Conservation (phyloP, 495 filamentous ascomycete species). For the Aspergillus ostianus region DNA sequence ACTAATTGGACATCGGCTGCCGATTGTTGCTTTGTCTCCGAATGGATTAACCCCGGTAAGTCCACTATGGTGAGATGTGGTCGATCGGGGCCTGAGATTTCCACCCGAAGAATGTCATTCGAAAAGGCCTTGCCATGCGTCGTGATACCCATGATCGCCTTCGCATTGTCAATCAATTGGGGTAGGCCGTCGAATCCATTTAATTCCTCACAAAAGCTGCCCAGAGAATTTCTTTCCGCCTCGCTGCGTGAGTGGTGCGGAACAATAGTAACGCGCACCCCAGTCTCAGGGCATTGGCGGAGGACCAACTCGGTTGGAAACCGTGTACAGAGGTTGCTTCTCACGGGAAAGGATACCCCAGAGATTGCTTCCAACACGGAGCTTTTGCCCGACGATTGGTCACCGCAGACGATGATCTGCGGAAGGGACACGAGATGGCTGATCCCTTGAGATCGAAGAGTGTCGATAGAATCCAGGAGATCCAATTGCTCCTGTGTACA, state of each 20-base stretch:
- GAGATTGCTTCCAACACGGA: conserved; percentile 68
- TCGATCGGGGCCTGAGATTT: conserved; percentile 50
- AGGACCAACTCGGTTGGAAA: conserved; percentile 60
- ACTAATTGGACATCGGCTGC: conserved; percentile 46
- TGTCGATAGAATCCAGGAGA: conserved; percentile 57
- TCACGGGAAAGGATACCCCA: conserved; percentile 57
- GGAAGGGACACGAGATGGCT: conserved; percentile 53
- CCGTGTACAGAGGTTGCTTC: conserved; percentile 53
- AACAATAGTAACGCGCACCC: conserved; percentile 38
- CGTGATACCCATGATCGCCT: conserved; percentile 51
- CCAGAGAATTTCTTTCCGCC: conserved; percentile 23
- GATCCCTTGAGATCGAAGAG: conserved; percentile 54
- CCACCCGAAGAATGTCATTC: conserved; percentile 50
- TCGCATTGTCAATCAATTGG: conserved; percentile 49
- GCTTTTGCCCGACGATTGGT: conserved; percentile 33
- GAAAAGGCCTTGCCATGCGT: conserved; percentile 39
- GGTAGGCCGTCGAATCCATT: conserved; percentile 35
- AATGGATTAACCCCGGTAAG: conserved; percentile 51
- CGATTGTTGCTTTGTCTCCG: conserved; percentile 47
- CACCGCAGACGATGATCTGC: conserved; percentile 65
- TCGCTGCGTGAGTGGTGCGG: conserved; percentile 28
- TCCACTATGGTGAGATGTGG: conserved; percentile 57
- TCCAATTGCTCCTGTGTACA: conserved; percentile 40
- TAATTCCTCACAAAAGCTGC: conserved; percentile 33
- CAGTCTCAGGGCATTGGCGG: conserved; percentile 33